Percentiles rank a stretch among this genome's conserved stretches.
Evolutionary conservation across 495 filamentous ascomycete species (phyloP).

Genomic region (Penicillium arizonense): DNA sequence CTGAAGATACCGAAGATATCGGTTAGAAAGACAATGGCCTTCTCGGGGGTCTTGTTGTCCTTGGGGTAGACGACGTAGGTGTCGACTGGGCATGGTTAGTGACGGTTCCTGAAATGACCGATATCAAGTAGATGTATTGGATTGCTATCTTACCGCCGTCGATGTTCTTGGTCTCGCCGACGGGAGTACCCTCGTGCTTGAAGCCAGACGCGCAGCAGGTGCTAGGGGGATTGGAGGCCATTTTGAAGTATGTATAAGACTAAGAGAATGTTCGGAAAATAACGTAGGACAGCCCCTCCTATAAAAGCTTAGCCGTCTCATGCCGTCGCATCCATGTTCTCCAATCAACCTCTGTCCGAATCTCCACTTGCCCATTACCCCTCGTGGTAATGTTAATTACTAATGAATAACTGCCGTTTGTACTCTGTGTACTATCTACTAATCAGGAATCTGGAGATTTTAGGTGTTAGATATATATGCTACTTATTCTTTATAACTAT

Average conservation of each 20-base stretch:
- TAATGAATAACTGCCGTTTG: too few relatives aligned
- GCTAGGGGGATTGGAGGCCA: constrained; percentile 58
- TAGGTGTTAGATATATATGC: too few relatives aligned
- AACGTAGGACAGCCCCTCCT: too few relatives aligned
- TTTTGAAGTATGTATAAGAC: constrained; percentile 24
- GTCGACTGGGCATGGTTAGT: constrained; percentile 24
- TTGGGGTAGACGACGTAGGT: constrained; percentile 45
- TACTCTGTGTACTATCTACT: too few relatives aligned
- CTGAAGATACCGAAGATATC: constrained; percentile 72
- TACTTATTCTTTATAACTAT: too few relatives aligned
- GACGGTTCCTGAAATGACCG: not conserved
- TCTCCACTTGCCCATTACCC: too few relatives aligned
- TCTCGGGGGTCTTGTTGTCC: constrained; percentile 40
- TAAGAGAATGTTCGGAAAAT: not conserved
- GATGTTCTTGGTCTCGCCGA: constrained; percentile 42
- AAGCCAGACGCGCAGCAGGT: constrained; percentile 57
- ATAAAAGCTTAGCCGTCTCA: too few relatives aligned
- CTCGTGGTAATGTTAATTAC: too few relatives aligned
- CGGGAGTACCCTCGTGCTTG: constrained; percentile 45
- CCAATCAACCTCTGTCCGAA: too few relatives aligned
- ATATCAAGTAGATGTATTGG: too few relatives aligned
- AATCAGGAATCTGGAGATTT: too few relatives aligned
- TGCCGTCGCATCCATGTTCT: too few relatives aligned
- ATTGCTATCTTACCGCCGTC: constrained; percentile 30
- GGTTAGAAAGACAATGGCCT: constrained; percentile 49